A percentile compares a stretch with the other conserved stretches of the same genome.
phyloP scores from a whole-genome alignment of 176 grass and related monocot species.

The Rhynchospora pubera region DNA sequence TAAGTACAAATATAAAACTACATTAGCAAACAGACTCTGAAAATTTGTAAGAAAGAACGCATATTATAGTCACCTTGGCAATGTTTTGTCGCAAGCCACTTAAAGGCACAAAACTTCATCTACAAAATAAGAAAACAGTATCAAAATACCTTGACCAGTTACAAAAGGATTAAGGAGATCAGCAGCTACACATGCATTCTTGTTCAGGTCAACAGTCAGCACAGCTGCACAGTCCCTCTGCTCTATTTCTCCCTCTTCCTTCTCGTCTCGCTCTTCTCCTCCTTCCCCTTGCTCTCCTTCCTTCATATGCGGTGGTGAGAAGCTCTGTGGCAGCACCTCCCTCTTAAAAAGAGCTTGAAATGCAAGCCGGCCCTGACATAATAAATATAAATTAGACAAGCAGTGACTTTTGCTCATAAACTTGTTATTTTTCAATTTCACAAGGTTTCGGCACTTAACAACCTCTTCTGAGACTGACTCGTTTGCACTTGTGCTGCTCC shows the following conservation, averaged over 20 bases:
- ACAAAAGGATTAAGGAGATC: conserved; percentile 24
- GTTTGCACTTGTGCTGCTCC: conserved; percentile 60
- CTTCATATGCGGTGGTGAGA: conserved; percentile 50
- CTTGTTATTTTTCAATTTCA: conserved; percentile 27
- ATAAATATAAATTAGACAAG: conserved; percentile 61
- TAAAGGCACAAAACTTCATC: neutral
- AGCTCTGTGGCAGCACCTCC: conserved; percentile 87
- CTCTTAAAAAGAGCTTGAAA: conserved; percentile 82
- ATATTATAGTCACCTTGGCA: neutral
- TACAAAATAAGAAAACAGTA: neutral
- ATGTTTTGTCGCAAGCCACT: neutral
- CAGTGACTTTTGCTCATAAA: conserved; percentile 30
- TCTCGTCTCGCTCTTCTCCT: conserved; percentile 39
- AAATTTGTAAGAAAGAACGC: neutral
- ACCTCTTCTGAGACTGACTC: conserved; percentile 97
- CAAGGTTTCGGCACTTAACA: conserved; percentile 28
- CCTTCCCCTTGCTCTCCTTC: conserved; percentile 11
- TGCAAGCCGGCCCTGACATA: conserved; percentile 85
- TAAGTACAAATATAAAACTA: neutral
- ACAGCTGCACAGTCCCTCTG: conserved; percentile 27
- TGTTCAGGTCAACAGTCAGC: conserved; percentile 56
- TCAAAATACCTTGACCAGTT: conserved; percentile 5
- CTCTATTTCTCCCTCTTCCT: conserved; percentile 26
- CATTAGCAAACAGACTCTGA: neutral
- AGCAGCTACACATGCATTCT: conserved; percentile 21